These are phyloP conservation scores for Fusarium chaquense DNA, from an alignment of 2,329 filamentous ascomycete species.

Conservation along the genomic window DNA sequence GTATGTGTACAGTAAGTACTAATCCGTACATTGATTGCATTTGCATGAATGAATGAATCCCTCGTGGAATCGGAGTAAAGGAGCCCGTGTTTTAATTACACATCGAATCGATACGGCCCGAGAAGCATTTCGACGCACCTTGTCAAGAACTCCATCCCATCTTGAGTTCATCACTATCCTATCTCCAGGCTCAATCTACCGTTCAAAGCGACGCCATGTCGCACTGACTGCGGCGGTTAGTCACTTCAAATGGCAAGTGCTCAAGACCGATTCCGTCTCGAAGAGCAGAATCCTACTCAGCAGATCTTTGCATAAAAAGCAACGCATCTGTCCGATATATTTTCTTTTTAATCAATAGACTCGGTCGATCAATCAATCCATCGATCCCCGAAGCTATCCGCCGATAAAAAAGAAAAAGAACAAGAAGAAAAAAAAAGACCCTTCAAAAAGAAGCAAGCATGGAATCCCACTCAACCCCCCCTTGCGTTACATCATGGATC, in stretches of 20 bases:
- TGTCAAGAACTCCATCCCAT: constrained; percentile 8
- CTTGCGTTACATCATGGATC: constrained; percentile 44
- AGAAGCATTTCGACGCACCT: constrained; percentile 14
- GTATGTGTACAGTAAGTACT: neutral
- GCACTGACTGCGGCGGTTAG: constrained; percentile 29
- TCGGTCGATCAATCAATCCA: neutral
- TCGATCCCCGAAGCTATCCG: neutral
- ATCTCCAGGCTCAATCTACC: constrained; percentile 30
- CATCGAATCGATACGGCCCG: constrained; percentile 11
- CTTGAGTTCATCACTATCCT: neutral
- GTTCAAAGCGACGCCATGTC: constrained; percentile 25
- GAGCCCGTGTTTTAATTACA: neutral
- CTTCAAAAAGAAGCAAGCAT: constrained; percentile 18
- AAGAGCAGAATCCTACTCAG: constrained; percentile 1
- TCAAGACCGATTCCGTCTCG: constrained; percentile 9
- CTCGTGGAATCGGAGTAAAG: neutral
- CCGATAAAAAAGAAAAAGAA: neutral
- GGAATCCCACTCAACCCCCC: constrained; percentile 1
- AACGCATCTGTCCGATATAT: constrained; percentile 13
- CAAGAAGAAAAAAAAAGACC: neutral
- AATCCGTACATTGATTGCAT: neutral
- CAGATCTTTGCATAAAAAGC: constrained; percentile 14
- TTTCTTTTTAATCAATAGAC: constrained; percentile 4
- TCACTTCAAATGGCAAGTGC: neutral
- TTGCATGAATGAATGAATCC: constrained; percentile 33